A percentile compares a stretch with the other conserved stretches of the same genome.
Evolutionary conservation across 1,139 yeast species (phyloP).

Genomic region (Casaregolazyma suthepensis): DNA sequence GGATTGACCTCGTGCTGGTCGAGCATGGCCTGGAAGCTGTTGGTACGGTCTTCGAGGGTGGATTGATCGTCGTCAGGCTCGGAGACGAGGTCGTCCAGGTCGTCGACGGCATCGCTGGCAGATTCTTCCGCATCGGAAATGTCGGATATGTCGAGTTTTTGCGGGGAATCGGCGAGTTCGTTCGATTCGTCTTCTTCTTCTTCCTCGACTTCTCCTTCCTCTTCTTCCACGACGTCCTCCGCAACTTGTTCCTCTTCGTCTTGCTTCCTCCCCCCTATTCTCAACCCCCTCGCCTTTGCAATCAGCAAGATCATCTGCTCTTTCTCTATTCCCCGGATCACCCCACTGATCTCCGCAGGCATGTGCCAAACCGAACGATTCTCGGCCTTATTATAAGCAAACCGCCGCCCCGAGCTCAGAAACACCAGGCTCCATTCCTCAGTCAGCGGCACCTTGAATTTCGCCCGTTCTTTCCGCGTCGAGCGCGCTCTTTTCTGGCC

Average conservation of each 20-base stretch:
- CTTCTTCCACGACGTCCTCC: conserved; percentile 8
- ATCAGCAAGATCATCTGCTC: conserved; percentile 35
- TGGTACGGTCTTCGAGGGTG: conserved; percentile 9
- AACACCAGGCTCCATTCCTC: conserved; percentile 41
- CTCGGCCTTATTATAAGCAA: conserved; percentile 35
- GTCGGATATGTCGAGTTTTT: conserved; percentile 10
- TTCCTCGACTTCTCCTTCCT: conserved; percentile 5
- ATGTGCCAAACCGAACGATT: conserved; percentile 36
- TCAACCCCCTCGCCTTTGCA: conserved; percentile 44
- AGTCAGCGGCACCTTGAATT: conserved; percentile 18
- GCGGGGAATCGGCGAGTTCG: neutral
- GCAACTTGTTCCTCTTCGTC: conserved; percentile 9
- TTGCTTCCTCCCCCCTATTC: conserved; percentile 18
- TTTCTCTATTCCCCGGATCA: conserved; percentile 32
- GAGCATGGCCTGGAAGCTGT: conserved; percentile 30
- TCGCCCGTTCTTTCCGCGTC: conserved; percentile 16
- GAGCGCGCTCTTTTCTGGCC: neutral
- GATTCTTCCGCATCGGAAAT: conserved; percentile 14
- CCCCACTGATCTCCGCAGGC: conserved; percentile 26
- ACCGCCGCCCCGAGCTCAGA: conserved; percentile 41
- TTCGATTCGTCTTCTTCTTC: conserved; percentile 8
- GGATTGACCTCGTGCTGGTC: conserved; percentile 33
- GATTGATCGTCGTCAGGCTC: conserved; percentile 15
- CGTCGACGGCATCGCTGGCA: conserved; percentile 17
- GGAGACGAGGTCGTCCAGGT: conserved; percentile 11